Percentiles rank a stretch among this genome's conserved stretches.
Evolutionary conservation across 2,329 filamentous ascomycete genomes (phyloP).

Genomic region (Lecanoromycetidae sp.): DNA sequence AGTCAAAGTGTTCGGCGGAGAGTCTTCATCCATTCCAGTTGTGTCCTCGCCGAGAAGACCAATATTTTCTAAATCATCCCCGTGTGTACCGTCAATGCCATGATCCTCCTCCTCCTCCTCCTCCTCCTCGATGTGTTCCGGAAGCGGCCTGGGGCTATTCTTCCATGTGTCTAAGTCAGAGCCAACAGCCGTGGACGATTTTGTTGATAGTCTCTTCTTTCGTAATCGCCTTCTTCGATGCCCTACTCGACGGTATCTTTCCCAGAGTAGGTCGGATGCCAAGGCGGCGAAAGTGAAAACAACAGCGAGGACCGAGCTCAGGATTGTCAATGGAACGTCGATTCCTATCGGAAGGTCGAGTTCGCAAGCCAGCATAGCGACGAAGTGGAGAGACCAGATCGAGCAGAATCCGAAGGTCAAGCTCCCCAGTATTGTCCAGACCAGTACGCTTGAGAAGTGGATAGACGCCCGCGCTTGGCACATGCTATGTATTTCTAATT

Average conservation of each 20-base stretch:
- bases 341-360: slow-evolving; percentile 24
- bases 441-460: slow-evolving; percentile 22
- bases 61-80: neutral
- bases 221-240: neutral
- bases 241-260: slow-evolving; percentile 18
- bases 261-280: slow-evolving; percentile 22
- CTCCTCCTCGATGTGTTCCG: neutral
- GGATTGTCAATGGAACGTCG: slow-evolving; percentile 21
- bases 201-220: neutral
- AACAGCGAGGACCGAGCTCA: slow-evolving; percentile 24
- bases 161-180: neutral
- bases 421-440: slow-evolving; percentile 24
- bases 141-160: neutral
- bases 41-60: neutral
- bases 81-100: neutral
- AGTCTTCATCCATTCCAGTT: neutral
- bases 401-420: slow-evolving; percentile 26
- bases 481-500: slow-evolving; percentile 13
- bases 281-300: slow-evolving; percentile 25
- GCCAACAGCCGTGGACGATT: neutral
- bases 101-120: neutral
- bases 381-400: slow-evolving; percentile 25
- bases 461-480: slow-evolving; percentile 24
- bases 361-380: slow-evolving; percentile 26
- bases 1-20: neutral